Evolutionary conservation across 2,329 filamentous ascomycete species (phyloP).

Genomic region (Diaporthe vaccinii): DNA sequence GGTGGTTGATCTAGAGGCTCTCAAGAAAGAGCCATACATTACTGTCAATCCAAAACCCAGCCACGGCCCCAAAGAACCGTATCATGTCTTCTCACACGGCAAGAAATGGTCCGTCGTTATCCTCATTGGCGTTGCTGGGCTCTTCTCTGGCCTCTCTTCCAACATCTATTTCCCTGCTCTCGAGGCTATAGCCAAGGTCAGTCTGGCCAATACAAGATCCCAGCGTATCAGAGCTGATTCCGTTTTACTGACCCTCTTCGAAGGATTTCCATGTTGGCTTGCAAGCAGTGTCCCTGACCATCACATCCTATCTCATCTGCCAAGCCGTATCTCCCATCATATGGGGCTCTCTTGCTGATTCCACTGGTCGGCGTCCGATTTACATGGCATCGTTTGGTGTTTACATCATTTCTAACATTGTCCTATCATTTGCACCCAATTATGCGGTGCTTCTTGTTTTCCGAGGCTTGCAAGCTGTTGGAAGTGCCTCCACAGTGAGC

Average conservation of each 20-base stretch:
- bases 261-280: conserved; percentile 50
- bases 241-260: not conserved
- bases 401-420: conserved; percentile 62
- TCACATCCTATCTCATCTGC: conserved; percentile 63
- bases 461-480: conserved; percentile 61
- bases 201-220: not conserved
- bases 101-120: conserved; percentile 62
- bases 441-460: conserved; percentile 60
- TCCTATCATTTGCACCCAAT: conserved; percentile 57
- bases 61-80: conserved; percentile 39
- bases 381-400: conserved; percentile 61
- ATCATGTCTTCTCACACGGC: conserved; percentile 52
- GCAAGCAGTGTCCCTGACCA: conserved; percentile 53
- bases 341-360: conserved; percentile 63
- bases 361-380: conserved; percentile 58
- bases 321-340: conserved; percentile 64
- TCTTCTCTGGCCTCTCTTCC: conserved; percentile 66
- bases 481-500: conserved; percentile 62
- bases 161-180: conserved; percentile 66
- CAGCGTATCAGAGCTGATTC: not conserved
- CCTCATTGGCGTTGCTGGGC: conserved; percentile 62
- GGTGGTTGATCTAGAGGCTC: not conserved
- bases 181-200: conserved; percentile 52
- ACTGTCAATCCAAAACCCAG: not conserved
- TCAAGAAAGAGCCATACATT: not conserved